A percentile compares a stretch with the other conserved stretches of the same genome.
Conservation (phyloP, 2,329 filamentous ascomycete species). For the Trichoderma sp. region DNA sequence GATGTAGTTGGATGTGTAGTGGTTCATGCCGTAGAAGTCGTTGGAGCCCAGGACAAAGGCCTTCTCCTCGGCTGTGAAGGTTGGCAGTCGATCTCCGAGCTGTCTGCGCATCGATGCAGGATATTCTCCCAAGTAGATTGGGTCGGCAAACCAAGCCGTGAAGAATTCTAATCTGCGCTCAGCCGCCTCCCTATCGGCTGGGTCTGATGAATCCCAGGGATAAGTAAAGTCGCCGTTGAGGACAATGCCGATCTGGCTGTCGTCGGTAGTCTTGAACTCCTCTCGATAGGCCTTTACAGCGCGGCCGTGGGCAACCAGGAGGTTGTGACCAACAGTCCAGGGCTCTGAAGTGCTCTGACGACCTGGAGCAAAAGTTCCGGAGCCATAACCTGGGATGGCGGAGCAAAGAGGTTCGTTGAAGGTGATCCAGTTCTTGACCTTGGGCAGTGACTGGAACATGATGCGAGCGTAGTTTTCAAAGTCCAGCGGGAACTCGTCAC, state of each 20-base stretch:
- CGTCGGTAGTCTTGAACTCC: constrained; percentile 71
- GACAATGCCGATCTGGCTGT: constrained; percentile 83
- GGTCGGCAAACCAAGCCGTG: constrained; percentile 87
- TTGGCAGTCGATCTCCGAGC: constrained; percentile 74
- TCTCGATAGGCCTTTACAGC: constrained; percentile 82
- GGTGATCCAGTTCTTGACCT: constrained; percentile 86
- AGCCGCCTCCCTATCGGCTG: constrained; percentile 72
- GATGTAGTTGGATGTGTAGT: constrained; percentile 88
- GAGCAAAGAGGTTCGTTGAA: constrained; percentile 91
- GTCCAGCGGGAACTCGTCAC: constrained; percentile 79
- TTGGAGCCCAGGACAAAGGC: constrained; percentile 81
- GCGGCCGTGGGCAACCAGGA: constrained; percentile 76
- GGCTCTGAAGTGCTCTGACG: constrained; percentile 74
- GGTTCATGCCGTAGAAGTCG: constrained; percentile 94
- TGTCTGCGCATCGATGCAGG: constrained; percentile 81
- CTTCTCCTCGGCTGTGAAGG: constrained; percentile 71
- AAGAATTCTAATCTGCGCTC: constrained; percentile 83
- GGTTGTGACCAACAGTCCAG: constrained; percentile 80
- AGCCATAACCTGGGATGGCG: constrained; percentile 76
- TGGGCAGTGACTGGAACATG: constrained; percentile 71
- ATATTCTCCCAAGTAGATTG: constrained; percentile 82
- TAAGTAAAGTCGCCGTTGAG: constrained; percentile 83
- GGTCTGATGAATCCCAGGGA: constrained; percentile 79
- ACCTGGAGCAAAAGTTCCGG: constrained; percentile 79
- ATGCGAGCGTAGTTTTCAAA: constrained; percentile 77